A percentile compares a stretch with the other conserved stretches of the same genome.
Evolutionary conservation across 495 filamentous ascomycete species (phyloP).

Genomic region (Aspergillus heteromorphus): DNA sequence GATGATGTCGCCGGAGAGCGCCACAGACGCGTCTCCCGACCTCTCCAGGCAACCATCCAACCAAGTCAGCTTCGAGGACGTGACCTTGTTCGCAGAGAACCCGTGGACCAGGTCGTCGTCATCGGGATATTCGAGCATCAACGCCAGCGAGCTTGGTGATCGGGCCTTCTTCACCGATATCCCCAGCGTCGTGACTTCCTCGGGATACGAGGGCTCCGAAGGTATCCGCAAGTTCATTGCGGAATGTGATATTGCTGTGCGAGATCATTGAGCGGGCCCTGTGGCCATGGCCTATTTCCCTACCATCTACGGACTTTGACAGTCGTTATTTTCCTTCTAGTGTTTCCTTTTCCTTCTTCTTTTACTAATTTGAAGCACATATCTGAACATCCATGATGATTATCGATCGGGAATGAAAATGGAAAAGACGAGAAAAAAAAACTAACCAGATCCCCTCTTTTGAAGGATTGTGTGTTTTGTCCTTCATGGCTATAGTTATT

Average conservation of each 20-base stretch:
- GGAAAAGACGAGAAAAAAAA: no score
- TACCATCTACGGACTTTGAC: conserved; percentile 20
- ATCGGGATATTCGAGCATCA: conserved; percentile 50
- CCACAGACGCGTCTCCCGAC: conserved; percentile 20
- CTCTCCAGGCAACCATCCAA: conserved; percentile 19
- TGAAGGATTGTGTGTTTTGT: background rate
- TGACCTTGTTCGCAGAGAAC: conserved; percentile 39
- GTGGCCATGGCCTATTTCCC: conserved; percentile 3
- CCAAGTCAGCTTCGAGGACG: conserved; percentile 42
- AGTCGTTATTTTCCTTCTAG: conserved; percentile 13
- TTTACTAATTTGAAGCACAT: background rate
- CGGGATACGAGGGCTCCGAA: conserved; percentile 73
- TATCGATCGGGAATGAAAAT: background rate
- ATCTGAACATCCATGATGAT: background rate
- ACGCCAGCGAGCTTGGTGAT: conserved; percentile 48
- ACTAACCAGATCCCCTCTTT: no score
- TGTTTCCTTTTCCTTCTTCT: conserved; percentile 7
- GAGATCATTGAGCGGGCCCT: conserved; percentile 1
- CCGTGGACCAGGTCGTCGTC: conserved; percentile 44
- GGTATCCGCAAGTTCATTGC: conserved; percentile 85
- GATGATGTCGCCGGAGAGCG: conserved; percentile 49
- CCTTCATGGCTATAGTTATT: background rate
- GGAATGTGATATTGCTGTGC: conserved; percentile 65
- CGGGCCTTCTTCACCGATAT: conserved; percentile 35
- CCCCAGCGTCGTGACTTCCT: conserved; percentile 29